Conservation (phyloP, 805 yeast genomes). For the Yamadazyma insecticola region DNA sequence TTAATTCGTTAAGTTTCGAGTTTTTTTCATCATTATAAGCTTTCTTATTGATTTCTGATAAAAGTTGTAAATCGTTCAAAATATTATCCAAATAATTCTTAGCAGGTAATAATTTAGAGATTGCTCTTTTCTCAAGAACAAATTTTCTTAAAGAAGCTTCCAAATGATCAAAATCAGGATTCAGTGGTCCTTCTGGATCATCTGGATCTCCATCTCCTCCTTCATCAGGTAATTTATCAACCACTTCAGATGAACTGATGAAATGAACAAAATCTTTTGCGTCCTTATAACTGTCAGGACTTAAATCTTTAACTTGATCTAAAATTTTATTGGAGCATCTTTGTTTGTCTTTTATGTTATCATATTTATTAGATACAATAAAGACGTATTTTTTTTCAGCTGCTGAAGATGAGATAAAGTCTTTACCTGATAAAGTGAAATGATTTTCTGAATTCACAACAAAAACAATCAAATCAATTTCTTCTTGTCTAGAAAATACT, state of each 20-base stretch:
- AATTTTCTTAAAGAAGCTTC: slow-evolving; percentile 84
- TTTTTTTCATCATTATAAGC: slow-evolving; percentile 48
- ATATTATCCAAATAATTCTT: slow-evolving; percentile 77
- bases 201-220: slow-evolving; percentile 28
- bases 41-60: slow-evolving; percentile 62
- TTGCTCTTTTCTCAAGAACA: slow-evolving; percentile 80
- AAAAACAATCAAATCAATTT: slow-evolving; percentile 91
- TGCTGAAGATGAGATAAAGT: slow-evolving; percentile 86
- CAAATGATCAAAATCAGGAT: slow-evolving; percentile 66
- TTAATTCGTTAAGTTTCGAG: slow-evolving; percentile 35
- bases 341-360: slow-evolving; percentile 74
- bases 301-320: slow-evolving; percentile 77
- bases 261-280: slow-evolving; percentile 92
- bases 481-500: slow-evolving; percentile 93
- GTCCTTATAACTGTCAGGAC: slow-evolving; percentile 89
- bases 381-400: slow-evolving; percentile 88
- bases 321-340: slow-evolving; percentile 73
- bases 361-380: slow-evolving; percentile 91
- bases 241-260: slow-evolving; percentile 60
- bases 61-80: slow-evolving; percentile 55
- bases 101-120: slow-evolving; percentile 89
- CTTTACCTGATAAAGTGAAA: slow-evolving; percentile 89
- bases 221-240: slow-evolving; percentile 30
- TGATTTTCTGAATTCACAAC: slow-evolving; percentile 97
- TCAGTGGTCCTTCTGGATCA: slow-evolving; percentile 23